A percentile compares a stretch with the other conserved stretches of the same genome.
phyloP scores from a whole-genome alignment of 2,329 filamentous ascomycete species.

The Fusarium vanettenii region DNA sequence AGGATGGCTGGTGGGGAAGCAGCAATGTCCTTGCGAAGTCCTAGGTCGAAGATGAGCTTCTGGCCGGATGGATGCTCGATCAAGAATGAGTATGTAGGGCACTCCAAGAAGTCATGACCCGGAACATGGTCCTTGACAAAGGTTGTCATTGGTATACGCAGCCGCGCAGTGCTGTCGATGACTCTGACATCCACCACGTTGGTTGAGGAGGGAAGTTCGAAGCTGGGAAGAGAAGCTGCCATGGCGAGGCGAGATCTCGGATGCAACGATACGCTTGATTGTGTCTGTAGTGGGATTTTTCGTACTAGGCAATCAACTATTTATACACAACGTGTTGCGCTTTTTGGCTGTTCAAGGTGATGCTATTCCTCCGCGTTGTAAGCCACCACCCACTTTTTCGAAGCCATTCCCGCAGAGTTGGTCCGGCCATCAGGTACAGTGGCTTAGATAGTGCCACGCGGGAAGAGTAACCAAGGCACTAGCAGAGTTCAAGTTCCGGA shows the following conservation, averaged over 20 bases:
- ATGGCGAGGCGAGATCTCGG: not conserved
- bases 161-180: not conserved
- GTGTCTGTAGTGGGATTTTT: not conserved
- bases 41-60: conserved; percentile 24
- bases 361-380: not conserved
- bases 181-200: not conserved
- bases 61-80: conserved; percentile 9
- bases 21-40: conserved; percentile 13
- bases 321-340: not conserved
- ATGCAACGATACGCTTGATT: not conserved
- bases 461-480: not conserved
- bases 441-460: not conserved
- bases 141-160: not conserved
- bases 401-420: not conserved
- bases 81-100: conserved; percentile 12
- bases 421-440: not conserved
- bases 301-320: not conserved
- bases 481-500: not conserved
- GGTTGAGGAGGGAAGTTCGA: not conserved
- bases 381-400: not conserved
- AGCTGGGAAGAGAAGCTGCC: not conserved
- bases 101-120: not conserved
- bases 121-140: not conserved
- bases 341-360: not conserved
- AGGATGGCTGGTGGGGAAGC: conserved; percentile 3